These are phyloP conservation scores for Lactarius akahatsu DNA, from an alignment of 768 basidiomycete genomes.

Conservation along the genomic window DNA sequence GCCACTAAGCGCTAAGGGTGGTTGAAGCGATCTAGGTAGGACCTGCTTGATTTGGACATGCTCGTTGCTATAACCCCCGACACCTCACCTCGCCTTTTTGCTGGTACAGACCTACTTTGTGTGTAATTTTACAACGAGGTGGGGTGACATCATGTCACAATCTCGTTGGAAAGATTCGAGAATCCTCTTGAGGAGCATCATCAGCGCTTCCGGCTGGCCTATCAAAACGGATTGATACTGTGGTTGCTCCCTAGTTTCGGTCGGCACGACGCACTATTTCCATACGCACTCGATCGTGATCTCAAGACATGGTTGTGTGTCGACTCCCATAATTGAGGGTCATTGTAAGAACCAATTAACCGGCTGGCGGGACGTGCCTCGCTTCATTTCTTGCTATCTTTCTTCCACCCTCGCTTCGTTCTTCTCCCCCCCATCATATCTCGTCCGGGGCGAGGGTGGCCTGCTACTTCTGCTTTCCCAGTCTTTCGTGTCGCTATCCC, in stretches of 20 bases:
- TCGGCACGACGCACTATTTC: conserved; percentile 7
- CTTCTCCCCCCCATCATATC: conserved; percentile 12
- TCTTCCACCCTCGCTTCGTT: conserved; percentile 8
- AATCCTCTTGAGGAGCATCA: conserved; percentile 14
- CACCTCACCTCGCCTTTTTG: conserved; percentile 9
- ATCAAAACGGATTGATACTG: conserved; percentile 15
- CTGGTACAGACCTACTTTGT: conserved; percentile 11
- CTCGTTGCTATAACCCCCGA: conserved; percentile 26
- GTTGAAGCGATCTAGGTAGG: conserved; percentile 8
- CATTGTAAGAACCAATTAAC: conserved; percentile 25
- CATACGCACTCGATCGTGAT: conserved; percentile 22
- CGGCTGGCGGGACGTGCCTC: conserved; percentile 17
- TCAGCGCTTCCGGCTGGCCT: conserved; percentile 7
- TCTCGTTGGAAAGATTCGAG: neutral
- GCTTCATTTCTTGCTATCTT: conserved; percentile 11
- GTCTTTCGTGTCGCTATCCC: conserved; percentile 12
- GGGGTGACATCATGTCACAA: conserved; percentile 10
- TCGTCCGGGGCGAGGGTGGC: conserved; percentile 20
- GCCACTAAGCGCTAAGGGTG: conserved; percentile 21
- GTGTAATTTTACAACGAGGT: conserved; percentile 5
- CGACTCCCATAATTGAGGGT: conserved; percentile 16
- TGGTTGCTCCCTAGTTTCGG: conserved; percentile 14
- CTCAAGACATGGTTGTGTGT: conserved; percentile 6
- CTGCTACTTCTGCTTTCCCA: conserved; percentile 19
- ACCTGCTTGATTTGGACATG: conserved; percentile 16